These are phyloP conservation scores for Nemania serpens DNA, from an alignment of 2,329 filamentous ascomycete species.

Conservation along the genomic window DNA sequence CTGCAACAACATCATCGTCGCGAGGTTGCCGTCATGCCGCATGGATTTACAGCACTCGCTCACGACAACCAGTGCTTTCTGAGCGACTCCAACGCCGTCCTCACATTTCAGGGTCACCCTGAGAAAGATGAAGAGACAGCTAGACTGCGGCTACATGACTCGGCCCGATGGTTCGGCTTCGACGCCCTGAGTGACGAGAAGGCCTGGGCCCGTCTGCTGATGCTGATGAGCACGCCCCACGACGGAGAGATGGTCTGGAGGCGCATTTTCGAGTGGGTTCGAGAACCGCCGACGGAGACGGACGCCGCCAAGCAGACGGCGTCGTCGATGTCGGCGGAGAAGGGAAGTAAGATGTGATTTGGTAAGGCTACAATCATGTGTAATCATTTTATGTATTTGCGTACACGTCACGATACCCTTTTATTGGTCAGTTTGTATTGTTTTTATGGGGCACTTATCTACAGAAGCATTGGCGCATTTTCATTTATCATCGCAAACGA, in stretches of 20 bases:
- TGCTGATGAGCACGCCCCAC: constrained; percentile 40
- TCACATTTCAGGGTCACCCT: constrained; percentile 53
- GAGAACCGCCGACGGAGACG: constrained; percentile 8
- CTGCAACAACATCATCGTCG: constrained; percentile 50
- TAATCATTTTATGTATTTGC: not conserved
- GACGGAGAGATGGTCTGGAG: constrained; percentile 47
- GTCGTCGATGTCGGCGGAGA: not conserved
- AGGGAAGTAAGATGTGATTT: constrained; percentile 23
- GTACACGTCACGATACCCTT: constrained; percentile 5
- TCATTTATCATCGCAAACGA: too few species aligned
- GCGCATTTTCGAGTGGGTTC: constrained; percentile 33
- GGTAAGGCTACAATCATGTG: not conserved
- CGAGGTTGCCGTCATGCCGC: constrained; percentile 38
- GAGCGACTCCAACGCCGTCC: constrained; percentile 45
- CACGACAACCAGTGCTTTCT: constrained; percentile 46
- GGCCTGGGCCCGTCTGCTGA: constrained; percentile 36
- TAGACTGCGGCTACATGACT: constrained; percentile 44
- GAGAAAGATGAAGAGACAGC: constrained; percentile 49
- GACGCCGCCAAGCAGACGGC: not conserved
- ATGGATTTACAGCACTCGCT: constrained; percentile 16
- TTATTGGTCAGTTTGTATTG: not conserved
- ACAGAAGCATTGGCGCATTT: not conserved
- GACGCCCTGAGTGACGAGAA: constrained; percentile 39
- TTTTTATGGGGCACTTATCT: not conserved
- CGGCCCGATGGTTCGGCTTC: constrained; percentile 45